A percentile compares a stretch with the other conserved stretches of the same genome.
Conservation (phyloP, 331 rosid genomes). For the Arachis monticola region DNA sequence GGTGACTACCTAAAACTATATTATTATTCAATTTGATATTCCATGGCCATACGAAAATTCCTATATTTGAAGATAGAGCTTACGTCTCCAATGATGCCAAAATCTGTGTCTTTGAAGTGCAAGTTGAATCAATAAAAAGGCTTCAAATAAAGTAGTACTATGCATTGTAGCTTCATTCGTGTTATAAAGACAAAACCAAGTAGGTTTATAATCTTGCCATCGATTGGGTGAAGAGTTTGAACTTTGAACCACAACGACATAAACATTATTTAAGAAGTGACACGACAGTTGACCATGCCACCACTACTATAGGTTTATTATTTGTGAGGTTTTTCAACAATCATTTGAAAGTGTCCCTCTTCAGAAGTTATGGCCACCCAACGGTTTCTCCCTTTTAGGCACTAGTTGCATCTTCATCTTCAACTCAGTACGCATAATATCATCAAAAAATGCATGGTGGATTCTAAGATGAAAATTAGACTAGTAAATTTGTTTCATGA, state of each 20-base stretch:
- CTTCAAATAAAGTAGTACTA: not conserved
- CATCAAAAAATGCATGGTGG: too few relatives aligned
- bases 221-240: constrained; percentile 23
- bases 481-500: too few relatives aligned
- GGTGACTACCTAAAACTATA: too few relatives aligned
- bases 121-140: constrained; percentile 39
- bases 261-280: constrained; percentile 44
- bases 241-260: constrained; percentile 22
- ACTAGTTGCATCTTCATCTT: not conserved
- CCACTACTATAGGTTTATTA: constrained; percentile 26
- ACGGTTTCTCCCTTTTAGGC: not conserved
- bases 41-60: too few relatives aligned
- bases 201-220: constrained; percentile 19
- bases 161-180: not conserved
- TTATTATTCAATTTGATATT: too few relatives aligned
- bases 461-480: too few relatives aligned
- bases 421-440: not conserved
- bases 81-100: constrained; percentile 45
- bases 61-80: constrained; percentile 5
- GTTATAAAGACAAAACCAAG: constrained; percentile 29
- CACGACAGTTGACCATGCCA: constrained; percentile 49
- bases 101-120: constrained; percentile 51
- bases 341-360: constrained; percentile 31
- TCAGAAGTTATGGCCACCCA: constrained; percentile 15
- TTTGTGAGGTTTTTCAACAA: constrained; percentile 29